phyloP scores from a whole-genome alignment of 345 rosid species.

The Citrus trifoliata region DNA sequence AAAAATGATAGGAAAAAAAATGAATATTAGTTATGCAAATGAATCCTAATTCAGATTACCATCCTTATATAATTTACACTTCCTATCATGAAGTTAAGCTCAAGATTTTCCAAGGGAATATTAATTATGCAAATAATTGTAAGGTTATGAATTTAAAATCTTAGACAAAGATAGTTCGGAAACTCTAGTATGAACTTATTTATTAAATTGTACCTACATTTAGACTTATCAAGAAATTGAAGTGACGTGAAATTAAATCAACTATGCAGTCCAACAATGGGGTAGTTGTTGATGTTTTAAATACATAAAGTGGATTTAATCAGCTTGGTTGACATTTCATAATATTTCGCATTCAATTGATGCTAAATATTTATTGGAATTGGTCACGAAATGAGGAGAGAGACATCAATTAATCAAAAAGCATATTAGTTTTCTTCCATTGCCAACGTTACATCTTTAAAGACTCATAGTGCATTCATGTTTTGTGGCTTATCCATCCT shows the following conservation, averaged over 20 bases:
- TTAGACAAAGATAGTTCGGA: background rate
- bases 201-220: too few species aligned
- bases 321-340: background rate
- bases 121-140: background rate
- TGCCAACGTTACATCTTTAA: too few species aligned
- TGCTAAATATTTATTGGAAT: background rate
- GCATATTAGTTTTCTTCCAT: too few species aligned
- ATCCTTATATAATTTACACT: too few species aligned
- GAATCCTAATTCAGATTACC: too few species aligned
- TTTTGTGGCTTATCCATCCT: background rate
- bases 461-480: too few species aligned
- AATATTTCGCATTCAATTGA: background rate
- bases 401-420: background rate
- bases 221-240: background rate
- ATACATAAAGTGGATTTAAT: background rate
- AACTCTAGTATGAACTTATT: too few species aligned
- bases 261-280: background rate
- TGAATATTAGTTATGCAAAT: too few species aligned
- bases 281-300: background rate
- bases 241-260: background rate
- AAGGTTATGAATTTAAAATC: too few species aligned
- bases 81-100: too few species aligned
- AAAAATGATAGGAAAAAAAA: too few species aligned
- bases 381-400: background rate
- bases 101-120: too few species aligned